A percentile compares a stretch with the other conserved stretches of the same genome.
Evolutionary conservation across 352 stramenopile species (phyloP).

Genomic region (Phytophthora constricta): DNA sequence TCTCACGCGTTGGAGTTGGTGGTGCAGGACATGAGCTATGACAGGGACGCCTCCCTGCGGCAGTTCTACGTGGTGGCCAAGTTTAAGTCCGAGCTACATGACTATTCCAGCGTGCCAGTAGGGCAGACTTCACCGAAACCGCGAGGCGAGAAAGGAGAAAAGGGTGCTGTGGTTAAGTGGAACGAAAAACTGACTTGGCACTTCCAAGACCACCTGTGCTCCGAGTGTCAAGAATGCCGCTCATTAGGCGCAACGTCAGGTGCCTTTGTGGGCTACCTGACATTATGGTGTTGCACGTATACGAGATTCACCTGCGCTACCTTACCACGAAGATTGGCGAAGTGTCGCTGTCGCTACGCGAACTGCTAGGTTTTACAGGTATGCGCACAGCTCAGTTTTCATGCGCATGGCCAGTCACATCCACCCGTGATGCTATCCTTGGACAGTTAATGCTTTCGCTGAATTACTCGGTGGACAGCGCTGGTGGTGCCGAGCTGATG

Average conservation of each 20-base stretch:
- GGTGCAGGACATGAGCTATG: conserved; percentile 78
- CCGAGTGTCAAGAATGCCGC: conserved; percentile 72
- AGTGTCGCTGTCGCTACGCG: conserved; percentile 72
- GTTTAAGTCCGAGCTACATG: conserved; percentile 85
- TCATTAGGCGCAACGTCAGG: conserved; percentile 62
- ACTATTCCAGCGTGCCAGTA: conserved; percentile 75
- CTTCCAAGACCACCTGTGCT: conserved; percentile 81
- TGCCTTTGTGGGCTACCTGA: conserved; percentile 79
- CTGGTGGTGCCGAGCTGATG: conserved; percentile 47
- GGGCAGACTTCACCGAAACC: conserved; percentile 77
- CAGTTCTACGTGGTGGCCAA: conserved; percentile 89
- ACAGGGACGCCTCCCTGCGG: conserved; percentile 73
- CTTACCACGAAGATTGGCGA: conserved; percentile 87
- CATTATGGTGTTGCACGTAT: conserved; percentile 83
- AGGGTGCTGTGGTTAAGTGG: conserved; percentile 68
- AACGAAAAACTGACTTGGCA: conserved; percentile 79
- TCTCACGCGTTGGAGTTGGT: conserved; percentile 67
- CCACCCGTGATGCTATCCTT: conserved; percentile 66
- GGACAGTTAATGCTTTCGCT: conserved; percentile 76
- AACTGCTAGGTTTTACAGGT: conserved; percentile 76
- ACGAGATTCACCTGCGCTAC: conserved; percentile 85
- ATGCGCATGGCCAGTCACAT: conserved; percentile 79
- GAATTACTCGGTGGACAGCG: conserved; percentile 68
- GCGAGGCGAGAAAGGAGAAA: conserved; percentile 63
- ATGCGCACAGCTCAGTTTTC: conserved; percentile 65